A percentile compares a stretch with the other conserved stretches of the same genome.
These are phyloP conservation scores for Dispira parvispora DNA, from an alignment of 192 early-diverging fungal species.

Conservation along the genomic window DNA sequence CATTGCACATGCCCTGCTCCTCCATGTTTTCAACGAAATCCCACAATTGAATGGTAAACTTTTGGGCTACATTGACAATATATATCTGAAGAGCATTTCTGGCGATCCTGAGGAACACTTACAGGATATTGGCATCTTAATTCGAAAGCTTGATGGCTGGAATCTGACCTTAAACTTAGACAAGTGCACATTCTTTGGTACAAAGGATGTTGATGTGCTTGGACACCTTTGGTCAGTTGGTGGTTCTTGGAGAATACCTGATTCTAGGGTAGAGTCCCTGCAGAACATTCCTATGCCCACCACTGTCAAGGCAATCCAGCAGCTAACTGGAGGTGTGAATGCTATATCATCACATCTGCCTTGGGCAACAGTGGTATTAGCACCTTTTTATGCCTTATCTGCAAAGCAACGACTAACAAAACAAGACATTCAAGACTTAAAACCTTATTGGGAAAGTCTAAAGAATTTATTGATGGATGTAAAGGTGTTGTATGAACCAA, in stretches of 20 bases:
- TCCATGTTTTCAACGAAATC: slow-evolving; percentile 3
- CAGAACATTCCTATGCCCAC: slow-evolving; percentile 10
- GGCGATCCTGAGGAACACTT: slow-evolving; percentile 11
- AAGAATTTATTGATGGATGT: slow-evolving; percentile 9
- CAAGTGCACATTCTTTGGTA: slow-evolving; percentile 11
- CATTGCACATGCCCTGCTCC: slow-evolving; percentile 7
- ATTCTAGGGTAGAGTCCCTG: slow-evolving; percentile 13
- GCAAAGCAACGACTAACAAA: slow-evolving; percentile 6
- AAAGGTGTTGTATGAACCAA: slow-evolving; percentile 11
- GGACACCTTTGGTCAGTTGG: slow-evolving; percentile 9
- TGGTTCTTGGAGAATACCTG: slow-evolving; percentile 8
- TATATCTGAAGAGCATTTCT: slow-evolving; percentile 14
- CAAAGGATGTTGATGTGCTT: background rate
- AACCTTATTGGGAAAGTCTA: background rate
- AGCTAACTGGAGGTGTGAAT: slow-evolving; percentile 15
- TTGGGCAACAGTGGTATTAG: slow-evolving; percentile 11
- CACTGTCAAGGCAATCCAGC: slow-evolving; percentile 7
- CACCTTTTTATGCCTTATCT: slow-evolving; percentile 13
- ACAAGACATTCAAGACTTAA: background rate
- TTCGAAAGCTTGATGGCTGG: background rate
- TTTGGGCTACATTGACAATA: slow-evolving; percentile 19
- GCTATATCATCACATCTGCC: slow-evolving; percentile 13
- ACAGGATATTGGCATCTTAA: slow-evolving; percentile 4
- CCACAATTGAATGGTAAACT: slow-evolving; percentile 10
- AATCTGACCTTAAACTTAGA: slow-evolving; percentile 14